These are phyloP conservation scores for Verticillium nonalfalfae DNA, from an alignment of 2,329 filamentous ascomycete species.

Conservation along the genomic window DNA sequence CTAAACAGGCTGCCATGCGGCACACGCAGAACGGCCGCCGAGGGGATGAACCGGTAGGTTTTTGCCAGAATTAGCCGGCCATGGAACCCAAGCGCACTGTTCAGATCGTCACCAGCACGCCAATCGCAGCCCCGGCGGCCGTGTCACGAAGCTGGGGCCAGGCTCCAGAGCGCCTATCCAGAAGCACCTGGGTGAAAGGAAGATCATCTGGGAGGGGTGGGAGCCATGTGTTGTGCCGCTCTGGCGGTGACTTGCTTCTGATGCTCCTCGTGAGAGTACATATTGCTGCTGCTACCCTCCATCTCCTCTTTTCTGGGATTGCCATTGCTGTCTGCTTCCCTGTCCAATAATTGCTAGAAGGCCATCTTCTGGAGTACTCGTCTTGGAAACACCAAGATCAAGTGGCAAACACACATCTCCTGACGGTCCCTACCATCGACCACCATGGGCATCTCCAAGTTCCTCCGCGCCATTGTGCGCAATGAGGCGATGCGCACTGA, in stretches of 20 bases:
- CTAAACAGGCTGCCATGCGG: not conserved
- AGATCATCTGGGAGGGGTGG: not conserved
- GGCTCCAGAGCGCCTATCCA: not conserved
- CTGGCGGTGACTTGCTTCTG: not conserved
- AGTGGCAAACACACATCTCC: not conserved
- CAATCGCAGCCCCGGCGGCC: not conserved
- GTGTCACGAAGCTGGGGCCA: not conserved
- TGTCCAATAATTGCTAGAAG: not conserved
- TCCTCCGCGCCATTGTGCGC: slow-evolving; percentile 52
- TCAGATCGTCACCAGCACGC: not conserved
- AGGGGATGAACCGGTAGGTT: not conserved
- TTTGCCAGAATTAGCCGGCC: not conserved
- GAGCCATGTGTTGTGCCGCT: not conserved
- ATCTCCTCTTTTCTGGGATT: not conserved
- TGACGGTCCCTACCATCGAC: not conserved
- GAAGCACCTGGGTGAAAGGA: not conserved
- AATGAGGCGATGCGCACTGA: slow-evolving; percentile 68
- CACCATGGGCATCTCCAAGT: slow-evolving; percentile 32
- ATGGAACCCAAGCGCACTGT: not conserved
- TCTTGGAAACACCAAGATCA: not conserved
- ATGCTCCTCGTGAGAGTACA: not conserved
- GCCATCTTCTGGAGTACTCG: not conserved
- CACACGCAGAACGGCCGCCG: not conserved
- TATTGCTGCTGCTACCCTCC: not conserved
- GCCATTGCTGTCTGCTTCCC: not conserved